Conservation (phyloP, 2,329 filamentous ascomycete genomes). For the Diaporthe citriasiana region DNA sequence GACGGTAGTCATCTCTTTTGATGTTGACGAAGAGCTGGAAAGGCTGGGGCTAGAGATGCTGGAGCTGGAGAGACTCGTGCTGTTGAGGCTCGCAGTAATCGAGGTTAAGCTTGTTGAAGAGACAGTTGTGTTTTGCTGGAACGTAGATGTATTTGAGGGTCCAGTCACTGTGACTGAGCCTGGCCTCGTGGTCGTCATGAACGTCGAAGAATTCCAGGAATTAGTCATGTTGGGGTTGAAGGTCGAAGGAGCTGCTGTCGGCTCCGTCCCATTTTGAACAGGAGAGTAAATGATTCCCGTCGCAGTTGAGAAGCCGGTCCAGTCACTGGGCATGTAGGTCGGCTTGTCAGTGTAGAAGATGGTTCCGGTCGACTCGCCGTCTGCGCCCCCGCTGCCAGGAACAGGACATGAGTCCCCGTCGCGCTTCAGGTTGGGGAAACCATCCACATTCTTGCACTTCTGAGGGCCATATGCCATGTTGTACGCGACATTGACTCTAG, state of each 20-base stretch:
- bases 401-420: slow-evolving; percentile 23
- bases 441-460: slow-evolving; percentile 31
- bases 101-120: background rate
- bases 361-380: slow-evolving; percentile 7
- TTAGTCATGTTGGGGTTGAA: background rate
- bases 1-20: background rate
- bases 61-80: too few relatives aligned
- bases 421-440: slow-evolving; percentile 33
- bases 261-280: background rate
- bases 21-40: background rate
- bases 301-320: slow-evolving; percentile 10
- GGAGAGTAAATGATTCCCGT: slow-evolving; percentile 13
- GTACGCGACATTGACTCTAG: slow-evolving; percentile 28
- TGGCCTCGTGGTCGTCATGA: background rate
- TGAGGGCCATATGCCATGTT: slow-evolving; percentile 37
- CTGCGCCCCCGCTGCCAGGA: slow-evolving; percentile 15
- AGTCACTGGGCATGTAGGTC: slow-evolving; percentile 27
- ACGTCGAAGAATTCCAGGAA: slow-evolving; percentile 5
- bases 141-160: background rate
- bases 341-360: slow-evolving; percentile 18
- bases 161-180: background rate
- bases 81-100: background rate
- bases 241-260: background rate
- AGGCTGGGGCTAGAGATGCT: too few relatives aligned
- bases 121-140: background rate